Base-by-base conservation (phyloP, 768 basidiomycete species). In the Boletus subparvulus region DNA sequence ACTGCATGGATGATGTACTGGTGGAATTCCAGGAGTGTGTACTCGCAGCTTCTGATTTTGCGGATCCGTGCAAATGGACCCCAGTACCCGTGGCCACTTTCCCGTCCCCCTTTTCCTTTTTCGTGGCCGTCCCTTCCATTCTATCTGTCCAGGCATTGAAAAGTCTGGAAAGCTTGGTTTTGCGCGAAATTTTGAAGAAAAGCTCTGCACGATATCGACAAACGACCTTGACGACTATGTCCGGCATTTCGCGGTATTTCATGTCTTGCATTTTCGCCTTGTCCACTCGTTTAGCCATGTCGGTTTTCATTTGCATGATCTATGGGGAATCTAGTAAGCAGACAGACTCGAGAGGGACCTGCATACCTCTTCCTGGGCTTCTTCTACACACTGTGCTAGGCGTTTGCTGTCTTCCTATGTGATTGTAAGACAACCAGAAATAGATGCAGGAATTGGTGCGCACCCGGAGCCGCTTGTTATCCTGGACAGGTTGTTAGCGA, bases 171-270 rank as follows among this genome's bases (percentile, higher is more conserved):
- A 94, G 78, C 69, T 92, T 93, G 28, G 90, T 92, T 74, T 93
- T 93, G 69, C 92, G 87, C 10, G 90, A 90, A 61, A 94, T 91
- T 73, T 92, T 94, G 83, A 94, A 94, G 77, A 90, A 92, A 41
- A 94, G 80, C 65, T 94, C 92, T 5, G 92, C 90, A 44, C 92
- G 88, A 69, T 93, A 93, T 63, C 88, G 87, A 72, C 92, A 94
- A 48, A 88, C 78, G 61, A 94, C 90, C 70, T 92, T 93, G 74
- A 94, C 85, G 50, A 93, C 87, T 57, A 94, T 90, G 68, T 94
- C 90, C n/a, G 90, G 89, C 79, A 84, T 85, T 72, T 92, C 90
- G 54, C 87, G 85, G 67, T 85, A 91, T 72, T 92, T 92, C 64
- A 81, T 77, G 64, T 92, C 90, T 64, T 89, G 89, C 32, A 85